Evolutionary conservation across 2,329 filamentous ascomycete genomes (phyloP).

Genomic region (Incumbomyces delicatus): DNA sequence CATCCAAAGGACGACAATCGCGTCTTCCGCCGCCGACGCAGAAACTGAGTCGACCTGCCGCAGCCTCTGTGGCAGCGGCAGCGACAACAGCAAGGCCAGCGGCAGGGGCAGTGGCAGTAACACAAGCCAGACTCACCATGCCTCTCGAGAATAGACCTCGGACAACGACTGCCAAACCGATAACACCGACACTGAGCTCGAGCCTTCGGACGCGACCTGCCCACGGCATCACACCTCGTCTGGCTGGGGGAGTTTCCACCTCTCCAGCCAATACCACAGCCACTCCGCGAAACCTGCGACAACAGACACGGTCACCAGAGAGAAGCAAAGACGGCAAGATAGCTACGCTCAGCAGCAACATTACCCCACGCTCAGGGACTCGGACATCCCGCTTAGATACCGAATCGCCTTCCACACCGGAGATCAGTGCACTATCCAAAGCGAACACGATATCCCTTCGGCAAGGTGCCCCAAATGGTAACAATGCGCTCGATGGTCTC

Average conservation of each 20-base stretch:
- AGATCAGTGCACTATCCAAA: constrained; percentile 35
- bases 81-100: too few relatives aligned
- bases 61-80: background rate
- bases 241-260: constrained; percentile 37
- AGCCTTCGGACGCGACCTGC: constrained; percentile 46
- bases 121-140: constrained; percentile 30
- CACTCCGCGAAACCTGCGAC: constrained; percentile 12
- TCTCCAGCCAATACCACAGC: constrained; percentile 26
- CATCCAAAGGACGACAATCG: background rate
- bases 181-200: constrained; percentile 59
- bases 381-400: constrained; percentile 59
- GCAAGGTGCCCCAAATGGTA: constrained; percentile 3
- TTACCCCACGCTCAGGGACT: constrained; percentile 69
- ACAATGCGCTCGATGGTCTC: constrained; percentile 8
- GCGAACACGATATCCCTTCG: constrained; percentile 7
- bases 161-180: constrained; percentile 44
- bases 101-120: too few relatives aligned
- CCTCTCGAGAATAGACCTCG: constrained; percentile 42
- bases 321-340: constrained; percentile 39
- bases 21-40: background rate
- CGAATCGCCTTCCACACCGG: constrained; percentile 59
- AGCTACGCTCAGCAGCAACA: constrained; percentile 53
- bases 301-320: constrained; percentile 13
- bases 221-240: constrained; percentile 48
- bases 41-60: background rate